Evolutionary conservation across 179 eudicot species (phyloP).

Genomic region (Beta lomatogona): DNA sequence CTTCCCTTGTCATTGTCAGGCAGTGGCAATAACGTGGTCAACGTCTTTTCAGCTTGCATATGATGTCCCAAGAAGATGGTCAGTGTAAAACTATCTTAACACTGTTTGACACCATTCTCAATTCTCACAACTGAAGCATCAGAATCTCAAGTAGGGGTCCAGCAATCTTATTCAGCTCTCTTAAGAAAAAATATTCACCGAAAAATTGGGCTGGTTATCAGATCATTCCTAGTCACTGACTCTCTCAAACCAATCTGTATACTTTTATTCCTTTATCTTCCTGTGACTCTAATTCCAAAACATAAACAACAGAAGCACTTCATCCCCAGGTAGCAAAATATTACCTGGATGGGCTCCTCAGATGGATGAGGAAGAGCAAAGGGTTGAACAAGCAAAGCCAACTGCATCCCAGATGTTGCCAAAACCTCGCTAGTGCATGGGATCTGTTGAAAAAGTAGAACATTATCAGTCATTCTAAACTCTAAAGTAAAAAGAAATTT

Average conservation of each 20-base stretch:
- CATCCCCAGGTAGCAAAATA: background rate
- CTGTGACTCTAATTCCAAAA: background rate
- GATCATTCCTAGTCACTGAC: background rate
- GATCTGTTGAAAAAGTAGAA: conserved; percentile 49
- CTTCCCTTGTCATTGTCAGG: background rate
- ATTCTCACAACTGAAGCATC: background rate
- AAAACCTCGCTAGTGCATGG: conserved; percentile 88
- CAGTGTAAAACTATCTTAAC: background rate
- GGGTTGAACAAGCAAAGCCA: conserved; percentile 93
- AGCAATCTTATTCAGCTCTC: conserved; percentile 3
- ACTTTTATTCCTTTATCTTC: background rate
- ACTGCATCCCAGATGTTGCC: conserved; percentile 90
- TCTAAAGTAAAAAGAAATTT: background rate
- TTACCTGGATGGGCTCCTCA: conserved; percentile 91
- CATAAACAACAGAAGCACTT: background rate
- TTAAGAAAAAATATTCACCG: conserved; percentile 7
- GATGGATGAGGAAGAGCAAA: conserved; percentile 96
- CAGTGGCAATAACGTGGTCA: background rate
- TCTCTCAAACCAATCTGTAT: background rate
- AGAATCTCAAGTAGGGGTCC: background rate
- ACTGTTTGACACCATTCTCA: background rate
- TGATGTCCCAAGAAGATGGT: no score
- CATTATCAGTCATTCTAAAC: conserved; percentile 12
- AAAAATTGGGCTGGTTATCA: background rate
- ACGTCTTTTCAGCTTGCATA: background rate